phyloP scores from a whole-genome alignment of 129 eudicot species.

The Mikania micrantha region DNA sequence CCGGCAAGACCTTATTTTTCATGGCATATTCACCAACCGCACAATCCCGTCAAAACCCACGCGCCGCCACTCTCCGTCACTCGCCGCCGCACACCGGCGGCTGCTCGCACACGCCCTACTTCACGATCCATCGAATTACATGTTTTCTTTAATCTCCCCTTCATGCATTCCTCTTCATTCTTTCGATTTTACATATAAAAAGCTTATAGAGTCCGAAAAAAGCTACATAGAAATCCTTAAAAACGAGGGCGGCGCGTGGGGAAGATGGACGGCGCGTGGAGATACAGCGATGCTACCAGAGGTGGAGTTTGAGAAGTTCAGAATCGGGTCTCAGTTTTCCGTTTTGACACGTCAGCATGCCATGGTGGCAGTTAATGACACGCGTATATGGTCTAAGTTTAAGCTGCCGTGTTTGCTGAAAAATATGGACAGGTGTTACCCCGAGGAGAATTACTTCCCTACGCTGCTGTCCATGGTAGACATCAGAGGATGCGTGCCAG shows the following conservation, averaged over 20 bases:
- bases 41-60: conserved; percentile 73
- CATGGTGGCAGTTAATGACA: conserved; percentile 46
- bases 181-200: conserved; percentile 51
- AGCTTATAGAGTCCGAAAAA: conserved; percentile 29
- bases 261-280: conserved; percentile 90
- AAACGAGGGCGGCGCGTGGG: conserved; percentile 47
- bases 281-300: conserved; percentile 66
- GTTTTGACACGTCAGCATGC: conserved; percentile 71
- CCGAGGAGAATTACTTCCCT: conserved; percentile 89
- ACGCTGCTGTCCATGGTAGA: conserved; percentile 74
- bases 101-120: conserved; percentile 62
- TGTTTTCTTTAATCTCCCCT: conserved; percentile 68
- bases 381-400: conserved; percentile 68
- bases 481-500: conserved; percentile 51
- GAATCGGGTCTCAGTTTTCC: conserved; percentile 92
- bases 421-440: conserved; percentile 56
- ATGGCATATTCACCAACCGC: conserved; percentile 56
- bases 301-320: conserved; percentile 38
- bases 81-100: conserved; percentile 60
- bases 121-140: conserved; percentile 55
- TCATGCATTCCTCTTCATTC: conserved; percentile 78
- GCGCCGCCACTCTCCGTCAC: conserved; percentile 59
- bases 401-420: conserved; percentile 48
- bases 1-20: conserved; percentile 30
- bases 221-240: conserved; percentile 70